Evolutionary conservation across 2,329 filamentous ascomycete genomes (phyloP), one percentile per base, ranked within the genome.

Genomic region (Calonectria hongkongensis): DNA sequence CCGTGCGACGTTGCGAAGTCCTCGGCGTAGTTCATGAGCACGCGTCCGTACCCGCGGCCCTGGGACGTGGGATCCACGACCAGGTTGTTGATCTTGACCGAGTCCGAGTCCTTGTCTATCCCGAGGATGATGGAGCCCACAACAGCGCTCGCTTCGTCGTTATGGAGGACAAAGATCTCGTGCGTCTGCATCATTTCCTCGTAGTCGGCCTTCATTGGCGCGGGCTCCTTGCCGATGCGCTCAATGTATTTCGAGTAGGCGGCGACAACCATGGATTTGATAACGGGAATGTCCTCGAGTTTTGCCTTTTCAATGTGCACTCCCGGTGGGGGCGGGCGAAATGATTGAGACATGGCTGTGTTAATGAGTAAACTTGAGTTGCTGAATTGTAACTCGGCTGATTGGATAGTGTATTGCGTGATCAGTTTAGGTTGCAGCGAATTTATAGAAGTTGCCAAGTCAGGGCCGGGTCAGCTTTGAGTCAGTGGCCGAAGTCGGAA

Each of bases 181-280:
- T 74, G 70, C 0, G 71, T 75, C 7, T 74, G n/a, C 4, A 85
- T 71, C 15, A 85, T 73, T 4, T 74, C 30, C 7, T 28, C 3
- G 51, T 84, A 85, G 71, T 85, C 77, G n/a, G 78, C 74, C 2
- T 71, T 77, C 84, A 85, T 85, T 1, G 84, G 83, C 0, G 83
- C 84, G 0, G 84, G 84, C 0, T 77, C 76, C 51, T 80, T 81
- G 5, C 82, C 82, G 63, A 84, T 83, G 4, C 82, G 82, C 15
- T 82, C 75, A 33, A 82, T 79, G 70, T 83, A 84, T 60, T 82
- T 85, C 5, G 79, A 71, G 70, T 83, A 83, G 41, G 82, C 83
- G 21, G 74, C 74, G 13, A 75, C 73, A 50, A 82, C 79, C 50
- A 84, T 82, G 13, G 64, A 39, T 56, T 80, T 77, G 33, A 84